phyloP scores from a whole-genome alignment of 768 basidiomycete species.

The Naganishia kalamii region DNA sequence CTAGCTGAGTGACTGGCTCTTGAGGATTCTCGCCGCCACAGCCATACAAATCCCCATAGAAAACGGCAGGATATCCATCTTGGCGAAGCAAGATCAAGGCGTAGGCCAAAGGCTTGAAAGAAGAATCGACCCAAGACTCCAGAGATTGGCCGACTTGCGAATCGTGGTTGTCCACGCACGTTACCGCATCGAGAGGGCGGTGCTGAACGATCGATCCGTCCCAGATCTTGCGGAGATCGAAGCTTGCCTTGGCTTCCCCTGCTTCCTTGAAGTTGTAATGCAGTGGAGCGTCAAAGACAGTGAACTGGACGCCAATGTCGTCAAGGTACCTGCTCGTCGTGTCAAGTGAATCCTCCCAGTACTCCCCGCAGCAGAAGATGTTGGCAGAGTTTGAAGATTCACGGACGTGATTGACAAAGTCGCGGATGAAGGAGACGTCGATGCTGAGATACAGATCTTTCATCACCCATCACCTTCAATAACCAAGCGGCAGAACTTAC shows the following conservation, averaged over 20 bases:
- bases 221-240: constrained; percentile 70
- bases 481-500: background rate
- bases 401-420: constrained; percentile 50
- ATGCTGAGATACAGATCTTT: constrained; percentile 47
- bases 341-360: constrained; percentile 65
- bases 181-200: constrained; percentile 70
- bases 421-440: constrained; percentile 50
- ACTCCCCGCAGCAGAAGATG: constrained; percentile 70
- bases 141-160: constrained; percentile 48
- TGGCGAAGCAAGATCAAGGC: constrained; percentile 48
- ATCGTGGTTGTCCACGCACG: constrained; percentile 46
- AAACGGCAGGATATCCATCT: constrained; percentile 48
- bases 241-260: constrained; percentile 60
- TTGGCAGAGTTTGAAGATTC: constrained; percentile 45
- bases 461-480: background rate
- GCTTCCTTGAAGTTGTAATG: constrained; percentile 77
- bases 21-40: constrained; percentile 48
- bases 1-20: constrained; percentile 46
- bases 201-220: constrained; percentile 61
- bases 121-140: constrained; percentile 47
- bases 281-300: constrained; percentile 86
- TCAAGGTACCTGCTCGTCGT: constrained; percentile 25
- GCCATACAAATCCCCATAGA: constrained; percentile 25
- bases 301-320: constrained; percentile 54
- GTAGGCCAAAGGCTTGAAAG: constrained; percentile 50